Conservation (phyloP, 805 yeast genomes). For the Pichia deserticola region DNA sequence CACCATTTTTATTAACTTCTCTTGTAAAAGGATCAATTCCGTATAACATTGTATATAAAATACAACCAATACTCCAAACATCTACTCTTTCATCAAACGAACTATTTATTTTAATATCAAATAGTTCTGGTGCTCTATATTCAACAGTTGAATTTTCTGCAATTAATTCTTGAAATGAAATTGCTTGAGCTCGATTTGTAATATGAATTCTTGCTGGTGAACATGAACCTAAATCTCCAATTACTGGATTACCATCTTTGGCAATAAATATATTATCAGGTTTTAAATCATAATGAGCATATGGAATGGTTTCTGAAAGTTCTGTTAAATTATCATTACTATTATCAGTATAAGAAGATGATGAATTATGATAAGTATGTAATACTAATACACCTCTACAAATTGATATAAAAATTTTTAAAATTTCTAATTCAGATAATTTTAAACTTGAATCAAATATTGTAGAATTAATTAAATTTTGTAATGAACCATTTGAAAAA, state of each 20-base stretch:
- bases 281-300: conserved; percentile 81
- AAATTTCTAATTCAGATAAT: conserved; percentile 47
- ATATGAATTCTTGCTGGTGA: conserved; percentile 50
- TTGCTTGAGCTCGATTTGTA: conserved; percentile 58
- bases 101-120: conserved; percentile 67
- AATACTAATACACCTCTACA: conserved; percentile 69
- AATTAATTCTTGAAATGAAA: conserved; percentile 71
- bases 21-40: conserved; percentile 83
- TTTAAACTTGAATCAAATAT: conserved; percentile 46
- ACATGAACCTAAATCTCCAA: conserved; percentile 82
- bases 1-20: conserved; percentile 75
- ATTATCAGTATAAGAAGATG: not conserved
- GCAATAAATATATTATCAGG: conserved; percentile 85
- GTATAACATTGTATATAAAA: conserved; percentile 69
- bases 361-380: conserved; percentile 50
- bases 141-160: conserved; percentile 82
- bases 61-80: conserved; percentile 89
- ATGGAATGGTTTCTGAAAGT: conserved; percentile 52
- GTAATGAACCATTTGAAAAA: conserved; percentile 65
- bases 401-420: conserved; percentile 57
- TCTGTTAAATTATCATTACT: conserved; percentile 32
- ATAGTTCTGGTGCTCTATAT: conserved; percentile 83
- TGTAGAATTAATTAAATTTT: conserved; percentile 65
- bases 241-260: conserved; percentile 65
- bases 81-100: conserved; percentile 68